Evolutionary conservation across 345 rosid species (phyloP), one percentile per base, ranked within the genome.

Genomic region (Crucihimalaya himalaica): DNA sequence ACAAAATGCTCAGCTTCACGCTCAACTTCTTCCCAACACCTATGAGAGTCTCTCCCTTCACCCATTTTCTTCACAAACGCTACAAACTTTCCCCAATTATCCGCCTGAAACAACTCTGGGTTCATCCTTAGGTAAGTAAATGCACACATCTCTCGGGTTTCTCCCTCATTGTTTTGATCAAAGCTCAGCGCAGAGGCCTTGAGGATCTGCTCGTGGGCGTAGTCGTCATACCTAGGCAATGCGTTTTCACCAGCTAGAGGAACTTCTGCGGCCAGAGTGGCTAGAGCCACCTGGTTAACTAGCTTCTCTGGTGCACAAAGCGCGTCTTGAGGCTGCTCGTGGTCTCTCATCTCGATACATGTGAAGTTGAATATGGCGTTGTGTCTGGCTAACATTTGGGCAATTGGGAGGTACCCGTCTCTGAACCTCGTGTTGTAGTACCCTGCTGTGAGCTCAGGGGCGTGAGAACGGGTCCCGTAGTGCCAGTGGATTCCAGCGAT

Each of bases 401-500:
- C 97, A 40, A 95, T 90, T 0, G 99, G 97, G 25, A 95, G 87
- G 81, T 92, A 95, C 4, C 99, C 97, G 40, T 95, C 97, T 6
- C 90, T 84, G 79, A 60, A 82, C 71, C 97, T 83, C 3, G 99
- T 95, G 86, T 92, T 95, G 72, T 89, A 95, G 79, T 92, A 95
- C 35, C 99, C 99, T 20, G 97, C 99, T 4, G 97, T 95, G 63
- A 95, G 99, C 79, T 95, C 99, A 20, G 99, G 96, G 35, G 99
- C 97, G 52, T 95, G 99, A 16, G 97, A 95, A 19, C 97, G 82
- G 6, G 82, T 81, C n/a, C 99, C 99, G 2, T 88, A 95, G 65
- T 95, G 99, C 97, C 99, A 95, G 69, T 95, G 99, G 67, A 95
- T 95, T 48, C 99, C 99, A 10, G 97, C 97, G 67, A 95, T 34